Evolutionary conservation across 2,329 filamentous ascomycete species (phyloP), one percentile per base, ranked within the genome.

Genomic region (Ascochyta fabae): DNA sequence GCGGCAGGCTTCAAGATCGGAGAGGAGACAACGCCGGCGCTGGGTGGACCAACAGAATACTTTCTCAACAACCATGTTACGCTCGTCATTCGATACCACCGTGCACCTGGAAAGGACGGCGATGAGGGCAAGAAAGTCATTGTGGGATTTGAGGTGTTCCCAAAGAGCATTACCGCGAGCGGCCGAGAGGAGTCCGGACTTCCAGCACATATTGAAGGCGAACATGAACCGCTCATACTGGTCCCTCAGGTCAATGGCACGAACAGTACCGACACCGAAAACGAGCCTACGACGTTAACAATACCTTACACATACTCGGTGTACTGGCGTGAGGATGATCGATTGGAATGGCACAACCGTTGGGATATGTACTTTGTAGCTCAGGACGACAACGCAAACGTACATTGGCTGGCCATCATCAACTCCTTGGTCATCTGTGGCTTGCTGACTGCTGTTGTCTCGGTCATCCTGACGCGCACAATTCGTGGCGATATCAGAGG

Each of bases 301-400:
- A 88, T 96, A 47, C 91, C 92, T 0, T 96, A 93, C 75, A 90
- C 91, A 0, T 96, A 96, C 77, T 94, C 91, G 3, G 89, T 96
- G 13, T 96, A 95, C 76, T 96, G 92, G 78, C 87, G 91, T 47
- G 90, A 96, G 72, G 91, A 96, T 59, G 84, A 88, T 38, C 85
- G 83, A 19, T 80, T 96, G 46, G 91, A 95, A 61, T 96, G 92
- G 92, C 81, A 83, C 53, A 91, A 88, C 65, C 85, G 92, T 50
- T 96, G 92, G 92, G 90, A 96, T 68, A 79, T 94, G 50, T 96
- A 96, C 75, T 96, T 96, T 77, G 90, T 89, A 56, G 92, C 94
- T 73, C 90, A 95, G 70, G 88, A 91, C 54, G 90, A 94, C 63
- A 90, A 89, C 41, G 88, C 86, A 24, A 87, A 86, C 70, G 91